Evolutionary conservation across 1,139 yeast species (phyloP).

Genomic region (Yarrowia galli): DNA sequence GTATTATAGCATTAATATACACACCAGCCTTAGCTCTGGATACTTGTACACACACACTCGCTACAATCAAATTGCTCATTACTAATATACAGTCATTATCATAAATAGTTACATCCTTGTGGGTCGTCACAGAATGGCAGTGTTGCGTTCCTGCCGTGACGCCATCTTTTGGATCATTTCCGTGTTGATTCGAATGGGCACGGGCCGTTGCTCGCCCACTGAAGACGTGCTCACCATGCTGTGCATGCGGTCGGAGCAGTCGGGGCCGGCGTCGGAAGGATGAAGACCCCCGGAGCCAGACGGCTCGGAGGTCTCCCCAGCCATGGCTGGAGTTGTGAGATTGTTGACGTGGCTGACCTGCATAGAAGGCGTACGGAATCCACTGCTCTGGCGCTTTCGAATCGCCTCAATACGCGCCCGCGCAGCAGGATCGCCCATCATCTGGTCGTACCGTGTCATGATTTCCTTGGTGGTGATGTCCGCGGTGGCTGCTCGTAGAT

Average conservation of each 20-base stretch:
- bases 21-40: background rate
- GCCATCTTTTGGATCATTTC: constrained; percentile 42
- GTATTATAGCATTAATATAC: constrained; percentile 26
- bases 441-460: constrained; percentile 45
- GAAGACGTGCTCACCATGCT: constrained; percentile 41
- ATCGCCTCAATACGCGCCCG: constrained; percentile 10
- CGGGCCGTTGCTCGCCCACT: constrained; percentile 41
- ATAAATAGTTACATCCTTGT: constrained; percentile 11
- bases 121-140: constrained; percentile 4
- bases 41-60: too few relatives aligned
- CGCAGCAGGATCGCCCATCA: constrained; percentile 31
- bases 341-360: constrained; percentile 23
- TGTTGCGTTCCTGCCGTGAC: constrained; percentile 40
- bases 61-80: background rate
- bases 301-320: constrained; percentile 8
- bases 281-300: background rate
- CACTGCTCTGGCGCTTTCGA: constrained; percentile 31
- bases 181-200: constrained; percentile 42
- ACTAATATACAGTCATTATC: constrained; percentile 37
- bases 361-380: constrained; percentile 27
- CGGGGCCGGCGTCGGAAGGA: constrained; percentile 32
- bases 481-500: constrained; percentile 43
- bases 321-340: background rate
- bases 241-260: constrained; percentile 39
- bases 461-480: constrained; percentile 50